A percentile compares a stretch with the other conserved stretches of the same genome.
These are phyloP conservation scores for Elsinoe arachidis DNA, from an alignment of 2,329 filamentous ascomycete species.

Conservation along the genomic window DNA sequence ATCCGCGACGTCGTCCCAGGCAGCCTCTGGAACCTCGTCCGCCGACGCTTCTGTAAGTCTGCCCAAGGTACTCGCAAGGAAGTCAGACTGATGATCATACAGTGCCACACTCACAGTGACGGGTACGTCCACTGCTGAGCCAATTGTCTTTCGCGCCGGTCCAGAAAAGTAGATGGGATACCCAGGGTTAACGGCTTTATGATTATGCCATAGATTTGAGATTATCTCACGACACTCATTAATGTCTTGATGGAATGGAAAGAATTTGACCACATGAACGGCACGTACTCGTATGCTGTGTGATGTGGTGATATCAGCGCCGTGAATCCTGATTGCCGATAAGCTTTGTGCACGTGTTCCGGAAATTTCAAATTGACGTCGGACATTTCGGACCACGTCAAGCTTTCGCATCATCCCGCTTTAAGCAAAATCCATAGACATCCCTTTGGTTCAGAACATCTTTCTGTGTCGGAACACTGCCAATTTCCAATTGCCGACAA, in stretches of 20 bases:
- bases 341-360: neutral
- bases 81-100: too few relatives aligned
- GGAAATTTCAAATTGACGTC: too few relatives aligned
- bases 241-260: slow-evolving; percentile 3
- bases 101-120: slow-evolving; percentile 23
- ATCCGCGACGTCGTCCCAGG: slow-evolving; percentile 13
- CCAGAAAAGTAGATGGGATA: slow-evolving; percentile 6
- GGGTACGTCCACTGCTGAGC: slow-evolving; percentile 22
- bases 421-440: too few relatives aligned
- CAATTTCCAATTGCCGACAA: too few relatives aligned
- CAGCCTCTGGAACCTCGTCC: slow-evolving; percentile 42
- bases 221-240: neutral
- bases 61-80: too few relatives aligned
- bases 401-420: too few relatives aligned
- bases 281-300: neutral
- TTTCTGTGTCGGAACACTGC: too few relatives aligned
- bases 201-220: slow-evolving; percentile 8
- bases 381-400: too few relatives aligned
- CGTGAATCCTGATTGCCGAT: neutral
- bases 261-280: neutral
- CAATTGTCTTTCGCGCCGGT: neutral
- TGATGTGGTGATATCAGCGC: neutral
- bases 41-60: slow-evolving; percentile 46
- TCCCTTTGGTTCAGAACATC: too few relatives aligned
- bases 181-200: slow-evolving; percentile 7